Base-by-base conservation (phyloP, 192 early-diverging fungal species). In the Coemansia sp. region DNA sequence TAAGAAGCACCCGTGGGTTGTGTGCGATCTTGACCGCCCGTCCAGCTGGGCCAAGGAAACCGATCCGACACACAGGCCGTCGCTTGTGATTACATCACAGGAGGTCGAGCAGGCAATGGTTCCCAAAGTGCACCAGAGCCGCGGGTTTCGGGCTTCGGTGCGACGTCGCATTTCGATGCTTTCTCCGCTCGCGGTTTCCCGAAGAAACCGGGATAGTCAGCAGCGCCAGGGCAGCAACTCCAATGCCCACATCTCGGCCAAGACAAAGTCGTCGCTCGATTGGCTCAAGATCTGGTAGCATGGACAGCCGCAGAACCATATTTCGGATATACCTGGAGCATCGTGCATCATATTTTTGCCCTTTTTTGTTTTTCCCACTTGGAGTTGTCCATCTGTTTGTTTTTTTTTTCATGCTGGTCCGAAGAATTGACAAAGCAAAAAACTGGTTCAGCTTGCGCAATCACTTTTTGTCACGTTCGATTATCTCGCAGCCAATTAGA, bases 1-100 rank as follows among this genome's bases (percentile, higher is more conserved):
- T 41, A 95, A 95, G 85, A 89, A 87, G 52, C 97, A 98, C 80
- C 89, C 92, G 39, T 99, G 97, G 97, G 90, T 94, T 0, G 87
- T 87, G 3, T 77, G 73, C 22, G 95, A 90, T 67, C 62, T 98
- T 48, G 77, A 76, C 2, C 78, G 82, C 32, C 88, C 85, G 18
- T 73, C 82, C 39, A 77, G 78, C 61, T 97, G 95, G 95, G 87
- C 89, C 12, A 74, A 76, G 18, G 90, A 93, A 56, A 91, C 93
- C 11, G 90, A 95, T 71, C 94, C 93, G 26, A 67, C 80, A 5
- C 78, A 85, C 26, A 85, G 88, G 40, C 90, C 88, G 19, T 86
- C 80, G 13, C 80, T 97, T 7, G 77, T 87, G 8, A 88, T 97
- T n/a, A 91, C 91, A 5, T 87, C 89, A 18, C 93, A 95, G 41